Evolutionary conservation across 441 rosid species (phyloP), one percentile per base, ranked within the genome.

Genomic region (Brassica hybrid): DNA sequence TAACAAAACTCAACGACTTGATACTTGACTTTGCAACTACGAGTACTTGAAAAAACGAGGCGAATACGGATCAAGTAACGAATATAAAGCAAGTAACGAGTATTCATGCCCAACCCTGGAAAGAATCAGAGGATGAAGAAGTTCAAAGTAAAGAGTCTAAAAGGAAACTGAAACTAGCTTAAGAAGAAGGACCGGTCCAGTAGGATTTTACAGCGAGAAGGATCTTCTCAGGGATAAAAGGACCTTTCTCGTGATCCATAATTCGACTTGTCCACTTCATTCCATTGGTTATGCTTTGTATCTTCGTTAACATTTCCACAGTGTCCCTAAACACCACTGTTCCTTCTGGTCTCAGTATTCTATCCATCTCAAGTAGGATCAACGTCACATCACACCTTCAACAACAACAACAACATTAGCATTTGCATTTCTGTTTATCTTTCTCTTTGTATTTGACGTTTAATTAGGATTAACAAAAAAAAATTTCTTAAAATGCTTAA

Each of bases 171-270:
- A 17, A 68, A 62, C 65, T 43, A 74, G 58, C 56, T 16, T 45
- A 45, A 36, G 81, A 41, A 13, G 84, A 67, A 74, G 71, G 67
- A 68, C 93, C 98, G 0, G 97, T 91, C 99, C 99, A 94, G 68
- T 94, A 94, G 6, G 86, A 84, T 86, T 93, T 94, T 76, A 86
- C 93, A 57, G 97, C 93, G 14, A 94, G 84, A 76, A 94, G 90
- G 52, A 94, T 87, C 79, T 94, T 94, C 91, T 94, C 99, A 0
- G 97, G 97, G 80, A 86, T 92, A 77, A 92, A 94, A 13, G 97
- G 99, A 81, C 99, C 99, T 50, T 89, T 93, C 85, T 94, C 99
- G 54, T 94, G 99, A 77, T 94, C 99, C 83, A 90, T 71, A 41
- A 93, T 87, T 70, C 87, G 91, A 83, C 97, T 91, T 69, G 82